Evolutionary conservation across 2,329 filamentous ascomycete genomes (phyloP).

Genomic region (Colletotrichum sp.): DNA sequence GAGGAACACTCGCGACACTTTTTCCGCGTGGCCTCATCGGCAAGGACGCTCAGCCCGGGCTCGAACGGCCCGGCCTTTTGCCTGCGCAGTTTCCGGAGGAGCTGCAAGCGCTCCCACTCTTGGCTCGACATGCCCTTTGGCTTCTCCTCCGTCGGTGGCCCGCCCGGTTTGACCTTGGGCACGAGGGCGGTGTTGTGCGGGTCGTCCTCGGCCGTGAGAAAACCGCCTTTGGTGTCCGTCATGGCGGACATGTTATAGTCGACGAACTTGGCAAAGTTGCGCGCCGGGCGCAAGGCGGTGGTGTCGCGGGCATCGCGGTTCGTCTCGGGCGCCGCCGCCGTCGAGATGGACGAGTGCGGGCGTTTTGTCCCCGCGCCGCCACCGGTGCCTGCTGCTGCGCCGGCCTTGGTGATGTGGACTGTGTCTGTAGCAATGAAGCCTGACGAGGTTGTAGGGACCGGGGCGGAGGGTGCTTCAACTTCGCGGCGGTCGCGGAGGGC

Average conservation of each 20-base stretch:
- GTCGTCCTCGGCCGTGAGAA: constrained; percentile 89
- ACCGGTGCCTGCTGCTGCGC: constrained; percentile 44
- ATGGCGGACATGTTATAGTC: constrained; percentile 98
- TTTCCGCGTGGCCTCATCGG: constrained; percentile 67
- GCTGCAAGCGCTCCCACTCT: constrained; percentile 88
- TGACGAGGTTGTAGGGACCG: constrained; percentile 58
- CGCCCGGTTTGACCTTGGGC: constrained; percentile 41
- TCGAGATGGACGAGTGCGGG: constrained; percentile 66
- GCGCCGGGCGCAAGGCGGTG: constrained; percentile 71
- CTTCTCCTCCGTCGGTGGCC: constrained; percentile 59
- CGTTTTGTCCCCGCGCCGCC: constrained; percentile 61
- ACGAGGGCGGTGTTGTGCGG: constrained; percentile 80
- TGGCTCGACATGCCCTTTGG: constrained; percentile 87
- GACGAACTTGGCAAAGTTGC: constrained; percentile 92
- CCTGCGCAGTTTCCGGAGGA: constrained; percentile 73
- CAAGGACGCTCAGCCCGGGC: constrained; percentile 80
- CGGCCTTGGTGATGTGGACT: constrained; percentile 55
- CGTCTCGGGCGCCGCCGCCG: constrained; percentile 50
- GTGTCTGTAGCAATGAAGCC: constrained; percentile 75
- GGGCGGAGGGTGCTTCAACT: constrained; percentile 56
- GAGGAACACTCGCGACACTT: constrained; percentile 84
- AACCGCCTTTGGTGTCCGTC: constrained; percentile 97
- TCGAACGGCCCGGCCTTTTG: constrained; percentile 85
- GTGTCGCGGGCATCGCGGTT: constrained; percentile 71
- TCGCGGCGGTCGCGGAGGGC: constrained; percentile 78